Percentiles rank a stretch among this genome's conserved stretches.
Conservation (phyloP, 495 filamentous ascomycete genomes). For the Neurospora pannonica region DNA sequence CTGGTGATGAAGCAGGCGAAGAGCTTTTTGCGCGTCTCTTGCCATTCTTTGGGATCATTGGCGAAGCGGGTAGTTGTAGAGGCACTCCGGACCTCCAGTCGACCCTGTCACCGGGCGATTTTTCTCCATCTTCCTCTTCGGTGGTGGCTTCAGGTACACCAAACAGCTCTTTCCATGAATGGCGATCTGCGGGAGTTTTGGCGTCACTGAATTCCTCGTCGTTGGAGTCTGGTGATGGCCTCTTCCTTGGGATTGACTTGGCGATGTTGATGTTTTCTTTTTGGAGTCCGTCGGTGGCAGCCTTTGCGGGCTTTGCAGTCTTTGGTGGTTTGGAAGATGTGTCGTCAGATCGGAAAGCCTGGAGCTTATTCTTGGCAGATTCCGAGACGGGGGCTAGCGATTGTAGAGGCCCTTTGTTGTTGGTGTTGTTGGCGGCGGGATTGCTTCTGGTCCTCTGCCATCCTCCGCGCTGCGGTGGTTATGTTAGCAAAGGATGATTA, state of each 20-base stretch:
- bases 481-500: constrained; percentile 12
- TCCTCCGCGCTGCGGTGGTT: constrained; percentile 22
- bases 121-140: constrained; percentile 25
- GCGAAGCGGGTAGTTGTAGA: constrained; percentile 27
- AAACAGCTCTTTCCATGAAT: constrained; percentile 74
- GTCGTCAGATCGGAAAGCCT: constrained; percentile 31
- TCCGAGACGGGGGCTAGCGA: constrained; percentile 36
- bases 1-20: constrained; percentile 66
- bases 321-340: neutral
- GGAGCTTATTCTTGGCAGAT: constrained; percentile 41
- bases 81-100: constrained; percentile 18
- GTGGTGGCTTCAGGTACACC: constrained; percentile 48
- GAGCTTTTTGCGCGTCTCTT: constrained; percentile 73
- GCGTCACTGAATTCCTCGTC: constrained; percentile 37
- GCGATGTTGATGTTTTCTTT: constrained; percentile 7
- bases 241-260: neutral
- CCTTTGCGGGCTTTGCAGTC: constrained; percentile 1
- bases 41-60: constrained; percentile 37
- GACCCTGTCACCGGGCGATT: constrained; percentile 37
- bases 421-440: constrained; percentile 21
- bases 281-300: constrained; percentile 6
- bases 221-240: neutral
- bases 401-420: constrained; percentile 4
- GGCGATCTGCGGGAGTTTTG: constrained; percentile 63
- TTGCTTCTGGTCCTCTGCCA: constrained; percentile 43